Base-by-base conservation (phyloP, 805 yeast genomes). In the Yueomyces sp. region DNA sequence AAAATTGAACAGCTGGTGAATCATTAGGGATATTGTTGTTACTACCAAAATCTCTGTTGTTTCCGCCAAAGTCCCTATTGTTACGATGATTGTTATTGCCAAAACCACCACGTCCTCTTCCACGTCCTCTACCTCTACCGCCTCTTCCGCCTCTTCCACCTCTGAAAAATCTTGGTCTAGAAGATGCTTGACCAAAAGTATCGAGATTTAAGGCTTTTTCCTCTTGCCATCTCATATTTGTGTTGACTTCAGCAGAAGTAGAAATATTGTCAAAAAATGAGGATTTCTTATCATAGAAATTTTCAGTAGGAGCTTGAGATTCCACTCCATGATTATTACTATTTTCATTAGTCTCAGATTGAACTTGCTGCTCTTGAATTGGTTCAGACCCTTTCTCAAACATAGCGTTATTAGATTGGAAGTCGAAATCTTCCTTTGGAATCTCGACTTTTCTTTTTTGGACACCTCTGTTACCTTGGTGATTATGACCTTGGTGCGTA, bases 211-310 rank as follows among this genome's bases (percentile, higher is more conserved):
- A 71, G 40, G 65, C 65, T 47, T 81, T 79, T 55, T 85, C 94
- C 51, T 80, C 83, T 40, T 72, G 66, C 79, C 94, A 81, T 55
- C 78, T 73, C 75, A 77, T 67, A 30, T 59, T 60, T 6, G 60
- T 56, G 28, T 63, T 56, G 41, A 71, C 71, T 43, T 72, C 74
- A 36, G 79, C 63, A 3, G 86, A 79, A 8, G 86, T 75, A 8
- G 94, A 82, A 45, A 90, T 76, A 48, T 74, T 76, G 63, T 92
- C 97, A 56, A 90, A 90, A 62, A 92, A 90, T 2, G 96, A 87
- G 11, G 86, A 76, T 55, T 74, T 73, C 61, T 80, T 86, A 66
- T 87, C 75, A 67, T 92, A 92, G 30, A 70, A 74, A 26, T 62
- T 55, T 12, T 54, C 61, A 3, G 49, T 45, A 9, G 47, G 26